Evolutionary conservation across 768 basidiomycete species (phyloP).

Genomic region (Lactarius trivialis): DNA sequence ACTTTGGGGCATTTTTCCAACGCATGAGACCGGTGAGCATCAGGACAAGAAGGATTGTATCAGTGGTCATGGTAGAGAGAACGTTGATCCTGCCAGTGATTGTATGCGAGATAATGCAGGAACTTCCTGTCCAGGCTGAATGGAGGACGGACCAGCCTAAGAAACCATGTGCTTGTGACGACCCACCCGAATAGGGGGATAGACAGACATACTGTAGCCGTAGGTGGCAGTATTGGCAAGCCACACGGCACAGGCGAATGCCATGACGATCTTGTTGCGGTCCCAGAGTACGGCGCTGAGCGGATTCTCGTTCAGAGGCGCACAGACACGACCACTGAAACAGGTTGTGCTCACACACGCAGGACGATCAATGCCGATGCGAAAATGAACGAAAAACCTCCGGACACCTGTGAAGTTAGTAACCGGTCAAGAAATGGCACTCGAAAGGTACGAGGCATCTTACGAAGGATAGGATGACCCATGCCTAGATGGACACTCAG

Average conservation of each 20-base stretch:
- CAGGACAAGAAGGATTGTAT: conserved; percentile 13
- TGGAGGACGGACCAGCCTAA: neutral
- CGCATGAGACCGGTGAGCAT: conserved; percentile 14
- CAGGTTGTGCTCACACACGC: conserved; percentile 7
- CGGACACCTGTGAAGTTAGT: neutral
- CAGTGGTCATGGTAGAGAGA: conserved; percentile 4
- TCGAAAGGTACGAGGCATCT: neutral
- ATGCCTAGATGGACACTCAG: conserved; percentile 1
- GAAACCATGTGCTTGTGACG: neutral
- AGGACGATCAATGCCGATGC: conserved; percentile 15
- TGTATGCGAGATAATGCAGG: neutral
- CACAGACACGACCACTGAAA: neutral
- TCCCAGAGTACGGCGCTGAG: conserved; percentile 11
- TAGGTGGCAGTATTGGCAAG: neutral
- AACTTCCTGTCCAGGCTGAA: neutral
- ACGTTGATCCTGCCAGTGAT: neutral
- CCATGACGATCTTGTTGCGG: neutral
- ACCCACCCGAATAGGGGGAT: neutral
- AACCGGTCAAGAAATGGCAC: neutral
- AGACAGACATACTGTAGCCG: neutral
- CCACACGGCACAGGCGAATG: neutral
- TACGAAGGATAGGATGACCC: conserved; percentile 11
- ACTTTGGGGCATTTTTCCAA: neutral
- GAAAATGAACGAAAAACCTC: conserved; percentile 9
- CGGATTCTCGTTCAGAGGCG: neutral